These are phyloP conservation scores for Talaromyces sp. DNA, from an alignment of 2,329 filamentous ascomycete genomes.

Conservation along the genomic window DNA sequence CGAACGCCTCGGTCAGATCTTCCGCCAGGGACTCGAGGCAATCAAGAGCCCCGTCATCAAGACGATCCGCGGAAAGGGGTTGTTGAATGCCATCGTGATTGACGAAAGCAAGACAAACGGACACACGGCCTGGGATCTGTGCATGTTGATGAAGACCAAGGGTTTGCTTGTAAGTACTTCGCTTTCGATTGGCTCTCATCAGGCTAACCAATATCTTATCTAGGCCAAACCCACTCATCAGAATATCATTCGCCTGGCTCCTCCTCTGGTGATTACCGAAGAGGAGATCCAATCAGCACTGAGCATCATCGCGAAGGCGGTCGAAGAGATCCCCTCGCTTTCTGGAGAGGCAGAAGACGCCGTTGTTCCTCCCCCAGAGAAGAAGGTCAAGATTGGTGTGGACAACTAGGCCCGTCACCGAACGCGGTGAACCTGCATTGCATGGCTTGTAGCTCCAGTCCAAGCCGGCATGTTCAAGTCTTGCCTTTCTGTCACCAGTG, in stretches of 20 bases:
- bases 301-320: constrained; percentile 72
- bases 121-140: constrained; percentile 91
- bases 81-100: constrained; percentile 94
- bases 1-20: constrained; percentile 72
- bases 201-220: constrained; percentile 1
- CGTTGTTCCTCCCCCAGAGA: constrained; percentile 56
- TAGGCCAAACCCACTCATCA: constrained; percentile 97
- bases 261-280: constrained; percentile 89
- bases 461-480: constrained; percentile 11
- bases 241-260: constrained; percentile 97
- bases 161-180: constrained; percentile 70
- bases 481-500: constrained; percentile 1
- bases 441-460: constrained; percentile 13
- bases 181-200: not conserved
- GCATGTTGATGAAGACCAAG: constrained; percentile 92
- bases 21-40: constrained; percentile 71
- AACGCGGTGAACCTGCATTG: constrained; percentile 7
- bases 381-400: constrained; percentile 56
- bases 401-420: constrained; percentile 7
- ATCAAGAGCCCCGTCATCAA: constrained; percentile 70
- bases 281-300: constrained; percentile 75
- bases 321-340: constrained; percentile 71
- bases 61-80: constrained; percentile 81
- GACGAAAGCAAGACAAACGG: constrained; percentile 83
- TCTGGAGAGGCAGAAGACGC: constrained; percentile 54